Percentiles rank a stretch among this genome's conserved stretches.
Conservation (phyloP, 2,329 filamentous ascomycete genomes). For the Pestalotiopsis fici region DNA sequence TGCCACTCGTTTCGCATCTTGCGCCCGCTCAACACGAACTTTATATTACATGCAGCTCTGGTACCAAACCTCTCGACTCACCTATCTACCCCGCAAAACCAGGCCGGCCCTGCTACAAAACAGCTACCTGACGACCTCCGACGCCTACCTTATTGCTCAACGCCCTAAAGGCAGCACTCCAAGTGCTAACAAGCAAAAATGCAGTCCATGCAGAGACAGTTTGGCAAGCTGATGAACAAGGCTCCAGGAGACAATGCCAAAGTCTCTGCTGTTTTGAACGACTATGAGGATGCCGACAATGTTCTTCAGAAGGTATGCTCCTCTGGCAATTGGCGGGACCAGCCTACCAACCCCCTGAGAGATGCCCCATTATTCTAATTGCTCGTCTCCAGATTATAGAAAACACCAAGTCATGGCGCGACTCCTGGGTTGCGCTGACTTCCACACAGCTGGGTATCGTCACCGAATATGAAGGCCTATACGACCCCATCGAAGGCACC, state of each 20-base stretch:
- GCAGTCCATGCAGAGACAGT: conserved; percentile 73
- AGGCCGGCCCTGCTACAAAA: not conserved
- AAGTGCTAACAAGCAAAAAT: conserved; percentile 40
- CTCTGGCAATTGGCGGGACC: not conserved
- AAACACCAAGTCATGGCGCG: conserved; percentile 74
- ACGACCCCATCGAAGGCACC: conserved; percentile 74
- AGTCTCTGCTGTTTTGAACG: conserved; percentile 72
- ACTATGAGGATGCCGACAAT: conserved; percentile 79
- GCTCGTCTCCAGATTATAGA: conserved; percentile 64
- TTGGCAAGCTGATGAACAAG: conserved; percentile 70
- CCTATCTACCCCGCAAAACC: not conserved
- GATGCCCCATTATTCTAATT: not conserved
- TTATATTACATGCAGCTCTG: not conserved
- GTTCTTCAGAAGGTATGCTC: conserved; percentile 68
- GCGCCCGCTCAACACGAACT: not conserved
- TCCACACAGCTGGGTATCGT: conserved; percentile 67
- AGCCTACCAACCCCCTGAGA: not conserved
- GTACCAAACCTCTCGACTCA: not conserved
- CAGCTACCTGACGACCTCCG: not conserved
- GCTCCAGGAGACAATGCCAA: conserved; percentile 75
- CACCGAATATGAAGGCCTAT: conserved; percentile 70
- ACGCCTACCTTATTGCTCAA: not conserved
- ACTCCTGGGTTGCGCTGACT: conserved; percentile 75
- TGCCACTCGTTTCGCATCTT: not conserved
- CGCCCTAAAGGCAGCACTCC: not conserved